These are phyloP conservation scores for Babesia bovis DNA, from an alignment of 169 alveolate genomes.

Conservation along the genomic window DNA sequence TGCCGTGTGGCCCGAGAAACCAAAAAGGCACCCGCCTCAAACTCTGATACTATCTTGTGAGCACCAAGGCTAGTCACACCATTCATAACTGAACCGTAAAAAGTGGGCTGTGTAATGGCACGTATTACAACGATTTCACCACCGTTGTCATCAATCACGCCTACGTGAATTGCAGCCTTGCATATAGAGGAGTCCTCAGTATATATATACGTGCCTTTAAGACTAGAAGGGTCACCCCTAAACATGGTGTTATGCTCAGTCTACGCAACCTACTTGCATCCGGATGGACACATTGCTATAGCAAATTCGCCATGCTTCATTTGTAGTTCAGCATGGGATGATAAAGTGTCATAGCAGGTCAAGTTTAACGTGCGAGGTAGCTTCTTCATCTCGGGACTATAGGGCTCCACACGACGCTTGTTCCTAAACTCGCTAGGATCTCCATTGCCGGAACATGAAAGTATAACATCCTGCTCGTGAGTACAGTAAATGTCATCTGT, in stretches of 20 bases:
- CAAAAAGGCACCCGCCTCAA: slow-evolving; percentile 45
- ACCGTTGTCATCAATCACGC: slow-evolving; percentile 73
- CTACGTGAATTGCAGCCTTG: slow-evolving; percentile 90
- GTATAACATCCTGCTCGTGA: slow-evolving; percentile 75
- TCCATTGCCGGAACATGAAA: slow-evolving; percentile 74
- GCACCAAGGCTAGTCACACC: slow-evolving; percentile 59
- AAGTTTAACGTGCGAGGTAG: slow-evolving; percentile 65
- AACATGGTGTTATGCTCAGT: background rate
- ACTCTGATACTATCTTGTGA: slow-evolving; percentile 22
- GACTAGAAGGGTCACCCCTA: slow-evolving; percentile 59
- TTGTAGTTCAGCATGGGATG: slow-evolving; percentile 67
- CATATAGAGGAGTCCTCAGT: slow-evolving; percentile 87
- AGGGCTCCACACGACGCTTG: slow-evolving; percentile 46
- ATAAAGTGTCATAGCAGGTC: slow-evolving; percentile 73
- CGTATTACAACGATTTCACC: slow-evolving; percentile 56
- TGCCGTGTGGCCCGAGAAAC: slow-evolving; percentile 57
- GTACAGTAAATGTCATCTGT: slow-evolving; percentile 66
- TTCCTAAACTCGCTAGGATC: slow-evolving; percentile 67
- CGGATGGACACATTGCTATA: slow-evolving; percentile 65
- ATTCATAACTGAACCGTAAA: slow-evolving; percentile 63
- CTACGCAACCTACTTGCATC: slow-evolving; percentile 46
- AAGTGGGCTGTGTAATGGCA: slow-evolving; percentile 41
- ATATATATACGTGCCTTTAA: slow-evolving; percentile 85
- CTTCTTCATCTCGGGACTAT: slow-evolving; percentile 66
- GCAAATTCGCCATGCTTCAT: slow-evolving; percentile 59